A percentile compares a stretch with the other conserved stretches of the same genome.
Conservation (phyloP, 2,329 filamentous ascomycete genomes). For the Alternaria ventricosa region DNA sequence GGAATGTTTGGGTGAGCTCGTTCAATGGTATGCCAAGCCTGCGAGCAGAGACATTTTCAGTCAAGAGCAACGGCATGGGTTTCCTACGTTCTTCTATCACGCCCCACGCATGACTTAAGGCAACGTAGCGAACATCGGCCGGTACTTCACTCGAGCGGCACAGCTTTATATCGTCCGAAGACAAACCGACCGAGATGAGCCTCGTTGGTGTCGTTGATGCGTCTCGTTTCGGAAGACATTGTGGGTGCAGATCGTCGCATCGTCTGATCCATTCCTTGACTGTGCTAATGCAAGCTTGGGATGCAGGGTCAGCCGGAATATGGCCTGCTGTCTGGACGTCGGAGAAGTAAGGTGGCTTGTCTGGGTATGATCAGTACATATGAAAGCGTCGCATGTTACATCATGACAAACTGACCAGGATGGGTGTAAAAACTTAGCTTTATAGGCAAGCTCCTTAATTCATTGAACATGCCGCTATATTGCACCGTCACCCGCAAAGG, state of each 20-base stretch:
- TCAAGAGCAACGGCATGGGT: background rate
- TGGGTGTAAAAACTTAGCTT: background rate
- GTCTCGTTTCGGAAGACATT: fast-evolving
- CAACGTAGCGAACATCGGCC: background rate
- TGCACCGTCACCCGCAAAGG: fast-evolving
- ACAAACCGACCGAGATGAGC: background rate
- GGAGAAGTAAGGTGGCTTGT: background rate
- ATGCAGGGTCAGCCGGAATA: background rate
- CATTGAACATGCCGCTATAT: background rate
- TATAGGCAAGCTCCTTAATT: background rate
- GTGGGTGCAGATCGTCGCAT: background rate
- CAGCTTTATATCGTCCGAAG: background rate
- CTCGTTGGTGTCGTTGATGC: background rate
- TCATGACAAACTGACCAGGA: too few species aligned
- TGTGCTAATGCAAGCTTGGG: background rate
- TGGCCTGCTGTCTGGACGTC: background rate
- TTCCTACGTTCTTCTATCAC: fast-evolving
- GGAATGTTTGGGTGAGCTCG: background rate
- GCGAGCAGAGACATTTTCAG: fast-evolving
- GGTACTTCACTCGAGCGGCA: background rate
- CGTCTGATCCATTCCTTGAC: background rate
- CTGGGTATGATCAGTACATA: background rate
- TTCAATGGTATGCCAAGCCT: fast-evolving
- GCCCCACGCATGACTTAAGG: background rate
- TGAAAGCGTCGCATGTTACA: too few species aligned